phyloP scores from a whole-genome alignment of 1,284 basidiomycete genomes.

The Peniophora sp. region DNA sequence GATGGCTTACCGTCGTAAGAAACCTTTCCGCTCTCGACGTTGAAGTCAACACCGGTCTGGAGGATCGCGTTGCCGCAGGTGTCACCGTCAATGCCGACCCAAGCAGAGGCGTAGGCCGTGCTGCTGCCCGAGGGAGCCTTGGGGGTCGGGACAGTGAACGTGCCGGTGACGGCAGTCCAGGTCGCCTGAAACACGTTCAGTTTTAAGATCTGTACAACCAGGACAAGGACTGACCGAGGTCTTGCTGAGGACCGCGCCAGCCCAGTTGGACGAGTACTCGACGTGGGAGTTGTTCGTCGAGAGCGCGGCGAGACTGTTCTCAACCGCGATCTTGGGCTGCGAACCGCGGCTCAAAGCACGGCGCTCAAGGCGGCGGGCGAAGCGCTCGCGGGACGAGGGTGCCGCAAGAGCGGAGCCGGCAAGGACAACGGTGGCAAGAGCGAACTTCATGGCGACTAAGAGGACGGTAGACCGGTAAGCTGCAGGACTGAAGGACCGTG shows the following conservation, averaged over 20 bases:
- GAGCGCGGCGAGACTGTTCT: background rate
- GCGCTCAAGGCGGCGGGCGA: background rate
- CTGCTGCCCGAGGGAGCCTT: conserved; percentile 15
- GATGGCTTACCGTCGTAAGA: conserved; percentile 5
- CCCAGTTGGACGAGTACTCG: background rate
- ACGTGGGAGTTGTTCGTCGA: background rate
- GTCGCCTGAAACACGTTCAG: conserved; percentile 12
- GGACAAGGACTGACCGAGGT: background rate
- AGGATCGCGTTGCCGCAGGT: conserved; percentile 16
- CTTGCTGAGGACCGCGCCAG: background rate
- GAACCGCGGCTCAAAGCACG: background rate
- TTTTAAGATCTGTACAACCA: background rate
- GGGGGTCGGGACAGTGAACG: conserved; percentile 22
- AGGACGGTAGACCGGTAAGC: no score
- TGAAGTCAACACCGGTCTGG: conserved; percentile 23
- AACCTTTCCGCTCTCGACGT: conserved; percentile 13
- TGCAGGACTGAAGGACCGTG: no score
- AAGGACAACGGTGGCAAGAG: no score
- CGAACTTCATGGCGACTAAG: no score
- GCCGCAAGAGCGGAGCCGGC: background rate
- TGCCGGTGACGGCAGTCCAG: conserved; percentile 21
- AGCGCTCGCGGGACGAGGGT: background rate
- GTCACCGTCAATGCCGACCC: conserved; percentile 20
- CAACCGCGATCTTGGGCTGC: background rate
- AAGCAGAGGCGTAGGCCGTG: conserved; percentile 20